phyloP scores from a whole-genome alignment of 768 basidiomycete species.

The Terana coerulea region DNA sequence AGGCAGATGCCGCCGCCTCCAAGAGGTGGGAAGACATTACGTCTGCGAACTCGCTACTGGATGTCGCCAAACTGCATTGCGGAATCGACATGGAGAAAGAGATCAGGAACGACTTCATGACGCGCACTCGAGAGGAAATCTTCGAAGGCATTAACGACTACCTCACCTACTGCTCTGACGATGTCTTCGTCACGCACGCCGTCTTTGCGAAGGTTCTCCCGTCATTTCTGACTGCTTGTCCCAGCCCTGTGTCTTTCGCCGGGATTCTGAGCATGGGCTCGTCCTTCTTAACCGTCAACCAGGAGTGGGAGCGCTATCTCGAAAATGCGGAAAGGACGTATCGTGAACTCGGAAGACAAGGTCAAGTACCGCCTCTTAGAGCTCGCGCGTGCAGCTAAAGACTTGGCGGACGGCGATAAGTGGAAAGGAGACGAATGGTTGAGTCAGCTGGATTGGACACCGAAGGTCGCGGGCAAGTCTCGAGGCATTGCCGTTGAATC shows the following conservation, averaged over 20 bases:
- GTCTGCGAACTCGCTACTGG: slow-evolving; percentile 85
- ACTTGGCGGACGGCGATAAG: slow-evolving; percentile 42
- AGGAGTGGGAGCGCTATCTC: slow-evolving; percentile 85
- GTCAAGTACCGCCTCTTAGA: slow-evolving; percentile 60
- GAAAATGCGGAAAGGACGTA: slow-evolving; percentile 75
- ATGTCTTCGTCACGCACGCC: slow-evolving; percentile 80
- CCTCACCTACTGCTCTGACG: slow-evolving; percentile 79
- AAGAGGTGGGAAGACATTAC: slow-evolving; percentile 93
- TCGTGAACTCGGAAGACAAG: slow-evolving; percentile 58
- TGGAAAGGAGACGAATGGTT: slow-evolving; percentile 84
- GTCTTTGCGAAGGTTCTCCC: slow-evolving; percentile 79
- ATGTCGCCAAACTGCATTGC: slow-evolving; percentile 90
- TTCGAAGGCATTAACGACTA: slow-evolving; percentile 65
- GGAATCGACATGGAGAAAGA: slow-evolving; percentile 75
- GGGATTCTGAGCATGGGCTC: slow-evolving; percentile 91
- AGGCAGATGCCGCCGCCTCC: slow-evolving; percentile 34
- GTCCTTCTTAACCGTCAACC: slow-evolving; percentile 86
- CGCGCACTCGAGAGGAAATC: slow-evolving; percentile 59
- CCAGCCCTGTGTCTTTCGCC: slow-evolving; percentile 90
- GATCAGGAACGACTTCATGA: slow-evolving; percentile 74
- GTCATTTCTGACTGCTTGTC: slow-evolving; percentile 76
- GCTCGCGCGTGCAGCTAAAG: slow-evolving; percentile 57
- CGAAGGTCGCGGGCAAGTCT: slow-evolving; percentile 71
- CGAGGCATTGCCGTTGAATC: slow-evolving; percentile 47
- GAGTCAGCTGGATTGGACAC: slow-evolving; percentile 92